These are phyloP conservation scores for Hypoxylon subgilvum DNA, from an alignment of 495 filamentous ascomycete genomes.

Conservation along the genomic window DNA sequence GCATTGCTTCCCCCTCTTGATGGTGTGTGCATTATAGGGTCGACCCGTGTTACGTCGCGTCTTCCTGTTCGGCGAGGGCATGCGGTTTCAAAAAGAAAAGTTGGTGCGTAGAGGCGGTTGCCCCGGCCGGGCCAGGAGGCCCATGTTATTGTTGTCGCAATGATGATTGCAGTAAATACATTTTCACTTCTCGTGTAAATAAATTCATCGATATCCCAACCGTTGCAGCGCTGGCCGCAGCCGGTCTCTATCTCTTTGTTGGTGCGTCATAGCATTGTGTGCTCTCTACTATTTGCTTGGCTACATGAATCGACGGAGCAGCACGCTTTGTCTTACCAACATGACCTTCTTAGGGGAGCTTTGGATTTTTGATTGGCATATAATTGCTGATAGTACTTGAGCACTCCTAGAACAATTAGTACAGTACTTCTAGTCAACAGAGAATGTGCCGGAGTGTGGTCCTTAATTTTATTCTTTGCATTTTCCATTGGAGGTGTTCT, in stretches of 20 bases:
- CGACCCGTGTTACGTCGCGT: constrained; percentile 30
- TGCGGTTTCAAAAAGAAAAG: constrained; percentile 32
- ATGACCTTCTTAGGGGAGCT: not conserved
- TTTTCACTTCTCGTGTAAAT: constrained; percentile 31
- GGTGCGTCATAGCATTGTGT: constrained; percentile 8
- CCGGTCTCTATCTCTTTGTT: not conserved
- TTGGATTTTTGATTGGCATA: not conserved
- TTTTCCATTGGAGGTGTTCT: constrained; percentile 28
- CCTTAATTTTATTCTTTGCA: constrained; percentile 1
- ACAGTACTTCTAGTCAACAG: too few species aligned
- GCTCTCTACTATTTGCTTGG: constrained; percentile 12
- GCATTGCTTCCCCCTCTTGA: constrained; percentile 33
- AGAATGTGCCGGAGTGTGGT: too few species aligned
- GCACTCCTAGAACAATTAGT: too few species aligned
- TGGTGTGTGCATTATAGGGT: constrained; percentile 33
- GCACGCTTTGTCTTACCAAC: constrained; percentile 21
- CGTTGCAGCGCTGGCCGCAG: constrained; percentile 21
- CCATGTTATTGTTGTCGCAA: constrained; percentile 25
- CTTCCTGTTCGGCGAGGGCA: constrained; percentile 21
- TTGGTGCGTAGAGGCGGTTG: constrained; percentile 24
- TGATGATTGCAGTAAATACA: constrained; percentile 30
- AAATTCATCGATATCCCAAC: constrained; percentile 15
- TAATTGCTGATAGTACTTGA: not conserved
- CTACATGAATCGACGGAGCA: constrained; percentile 9
- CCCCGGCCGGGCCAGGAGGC: constrained; percentile 23